Evolutionary conservation across 192 early-diverging fungal genomes (phyloP).

Genomic region (Helicostylum pulchrum): DNA sequence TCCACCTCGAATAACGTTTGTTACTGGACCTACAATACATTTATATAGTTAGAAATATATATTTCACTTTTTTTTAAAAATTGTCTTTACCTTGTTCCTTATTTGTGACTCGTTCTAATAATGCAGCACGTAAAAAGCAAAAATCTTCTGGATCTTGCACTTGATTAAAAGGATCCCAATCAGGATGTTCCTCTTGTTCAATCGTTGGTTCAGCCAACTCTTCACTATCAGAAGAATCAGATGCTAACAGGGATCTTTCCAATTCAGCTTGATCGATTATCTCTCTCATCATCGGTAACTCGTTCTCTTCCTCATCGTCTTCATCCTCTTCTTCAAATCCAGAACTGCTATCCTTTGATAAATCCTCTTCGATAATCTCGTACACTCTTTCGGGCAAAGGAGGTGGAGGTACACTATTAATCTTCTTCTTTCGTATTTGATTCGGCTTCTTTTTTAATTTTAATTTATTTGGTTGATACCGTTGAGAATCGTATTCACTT

Average conservation of each 20-base stretch:
- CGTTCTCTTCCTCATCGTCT: neutral
- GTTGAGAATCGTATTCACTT: neutral
- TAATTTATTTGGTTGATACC: too few species aligned
- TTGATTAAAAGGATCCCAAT: conserved; percentile 35
- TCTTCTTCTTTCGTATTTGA: neutral
- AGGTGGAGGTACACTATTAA: neutral
- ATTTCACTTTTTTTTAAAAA: neutral
- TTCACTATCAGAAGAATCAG: conserved; percentile 18
- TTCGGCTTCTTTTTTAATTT: too few species aligned
- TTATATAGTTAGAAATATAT: neutral
- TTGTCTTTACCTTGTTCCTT: neutral
- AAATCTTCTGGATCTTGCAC: conserved; percentile 44
- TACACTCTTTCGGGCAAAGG: neutral
- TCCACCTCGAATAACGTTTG: conserved; percentile 32
- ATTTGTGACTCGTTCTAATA: conserved; percentile 22
- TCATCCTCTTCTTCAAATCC: conserved; percentile 1
- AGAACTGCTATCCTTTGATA: neutral
- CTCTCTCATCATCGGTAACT: too few species aligned
- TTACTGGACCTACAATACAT: neutral
- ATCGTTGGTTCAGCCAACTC: neutral
- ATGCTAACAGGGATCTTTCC: conserved; percentile 11
- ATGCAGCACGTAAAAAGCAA: conserved; percentile 38
- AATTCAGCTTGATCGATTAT: conserved; percentile 10
- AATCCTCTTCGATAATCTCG: neutral
- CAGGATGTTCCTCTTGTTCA: neutral